Conservation (phyloP, 345 rosid species). For the Eucalyptus decipiens region DNA sequence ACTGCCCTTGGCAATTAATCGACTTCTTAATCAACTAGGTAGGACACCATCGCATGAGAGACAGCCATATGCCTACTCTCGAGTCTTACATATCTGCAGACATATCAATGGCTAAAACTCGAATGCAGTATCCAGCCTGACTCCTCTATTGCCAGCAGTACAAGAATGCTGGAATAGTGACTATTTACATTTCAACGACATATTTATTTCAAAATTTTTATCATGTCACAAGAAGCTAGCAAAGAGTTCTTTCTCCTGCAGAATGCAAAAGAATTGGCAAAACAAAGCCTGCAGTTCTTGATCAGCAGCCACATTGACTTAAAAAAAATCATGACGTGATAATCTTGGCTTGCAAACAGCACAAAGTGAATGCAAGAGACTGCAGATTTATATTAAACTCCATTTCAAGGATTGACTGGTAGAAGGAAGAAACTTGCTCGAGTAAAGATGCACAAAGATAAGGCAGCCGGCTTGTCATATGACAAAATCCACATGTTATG, state of each 20-base stretch:
- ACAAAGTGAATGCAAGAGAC: not conserved
- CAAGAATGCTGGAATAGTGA: not conserved
- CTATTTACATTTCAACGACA: not conserved
- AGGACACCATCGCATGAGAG: not conserved
- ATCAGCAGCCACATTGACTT: not conserved
- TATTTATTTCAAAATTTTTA: not conserved
- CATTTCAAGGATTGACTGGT: not conserved
- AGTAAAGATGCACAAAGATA: not conserved
- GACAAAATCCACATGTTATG: constrained; percentile 6
- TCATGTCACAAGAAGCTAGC: not conserved
- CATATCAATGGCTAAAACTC: not conserved
- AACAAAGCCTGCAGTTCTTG: not conserved
- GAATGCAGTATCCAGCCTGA: not conserved
- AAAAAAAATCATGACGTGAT: not conserved
- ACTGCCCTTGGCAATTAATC: not conserved
- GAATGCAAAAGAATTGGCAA: not conserved
- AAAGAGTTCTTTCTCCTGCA: not conserved
- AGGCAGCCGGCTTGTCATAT: not conserved
- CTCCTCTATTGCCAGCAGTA: not conserved
- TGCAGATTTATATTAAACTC: not conserved
- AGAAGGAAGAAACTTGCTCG: not conserved
- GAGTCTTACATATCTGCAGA: not conserved
- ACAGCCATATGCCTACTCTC: not conserved
- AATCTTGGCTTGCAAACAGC: not conserved
- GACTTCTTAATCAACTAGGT: not conserved